Conservation (phyloP, 345 rosid genomes). For the Brassica cretica region DNA sequence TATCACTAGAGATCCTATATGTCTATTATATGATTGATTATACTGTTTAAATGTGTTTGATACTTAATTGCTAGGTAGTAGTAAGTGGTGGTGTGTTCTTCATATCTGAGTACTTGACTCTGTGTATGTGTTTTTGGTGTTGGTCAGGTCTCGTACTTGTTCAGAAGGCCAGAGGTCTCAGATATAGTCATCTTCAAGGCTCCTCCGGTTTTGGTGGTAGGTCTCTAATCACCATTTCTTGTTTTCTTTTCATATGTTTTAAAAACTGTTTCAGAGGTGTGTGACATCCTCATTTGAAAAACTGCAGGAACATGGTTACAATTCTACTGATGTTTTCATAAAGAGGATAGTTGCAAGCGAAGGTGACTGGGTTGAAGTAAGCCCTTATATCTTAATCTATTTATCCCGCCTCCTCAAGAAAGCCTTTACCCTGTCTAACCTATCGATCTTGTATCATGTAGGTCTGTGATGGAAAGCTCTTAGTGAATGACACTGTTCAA, state of each 20-base stretch:
- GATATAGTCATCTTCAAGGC: slow-evolving; percentile 88
- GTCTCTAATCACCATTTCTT: not conserved
- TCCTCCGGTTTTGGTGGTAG: slow-evolving; percentile 76
- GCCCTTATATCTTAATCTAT: slow-evolving; percentile 33
- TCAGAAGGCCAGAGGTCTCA: slow-evolving; percentile 79
- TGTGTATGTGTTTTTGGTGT: slow-evolving; percentile 6
- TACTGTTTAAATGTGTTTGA: not conserved
- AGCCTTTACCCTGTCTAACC: not conserved
- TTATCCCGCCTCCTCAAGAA: not conserved
- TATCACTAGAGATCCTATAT: not conserved
- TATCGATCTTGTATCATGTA: slow-evolving; percentile 34
- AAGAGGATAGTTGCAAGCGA: slow-evolving; percentile 92
- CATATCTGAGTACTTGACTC: not conserved
- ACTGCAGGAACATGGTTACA: slow-evolving; percentile 64
- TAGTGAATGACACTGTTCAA: slow-evolving; percentile 62
- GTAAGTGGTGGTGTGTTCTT: slow-evolving; percentile 4
- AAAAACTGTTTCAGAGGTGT: not conserved
- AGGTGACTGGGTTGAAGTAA: slow-evolving; percentile 88
- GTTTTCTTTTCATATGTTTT: not conserved
- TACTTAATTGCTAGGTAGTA: not conserved
- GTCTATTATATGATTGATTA: not conserved
- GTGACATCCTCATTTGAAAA: slow-evolving; percentile 22
- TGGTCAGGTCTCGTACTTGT: slow-evolving; percentile 72
- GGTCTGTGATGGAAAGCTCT: slow-evolving; percentile 71
- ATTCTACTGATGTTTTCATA: slow-evolving; percentile 67